These are phyloP conservation scores for Elsinoe perseae DNA, from an alignment of 2,329 filamentous ascomycete genomes.

Conservation along the genomic window DNA sequence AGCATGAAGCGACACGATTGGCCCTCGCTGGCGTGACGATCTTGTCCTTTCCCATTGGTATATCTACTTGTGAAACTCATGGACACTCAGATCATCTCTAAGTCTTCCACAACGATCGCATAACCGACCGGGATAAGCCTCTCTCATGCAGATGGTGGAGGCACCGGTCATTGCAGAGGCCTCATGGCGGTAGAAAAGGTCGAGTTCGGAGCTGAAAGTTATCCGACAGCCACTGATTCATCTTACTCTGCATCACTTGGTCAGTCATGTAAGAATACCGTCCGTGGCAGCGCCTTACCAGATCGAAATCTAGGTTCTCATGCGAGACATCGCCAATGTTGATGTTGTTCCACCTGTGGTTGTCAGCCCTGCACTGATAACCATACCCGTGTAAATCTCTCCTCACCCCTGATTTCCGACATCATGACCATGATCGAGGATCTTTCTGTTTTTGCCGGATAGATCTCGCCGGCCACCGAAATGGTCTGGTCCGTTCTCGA, in stretches of 20 bases:
- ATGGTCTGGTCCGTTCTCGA: slow-evolving; percentile 4
- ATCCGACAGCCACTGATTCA: neutral
- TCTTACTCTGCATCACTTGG: neutral
- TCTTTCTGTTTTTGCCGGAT: neutral
- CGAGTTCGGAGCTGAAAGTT: neutral
- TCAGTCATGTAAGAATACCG: neutral
- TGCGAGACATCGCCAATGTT: neutral
- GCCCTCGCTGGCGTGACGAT: neutral
- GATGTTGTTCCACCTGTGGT: slow-evolving; percentile 1
- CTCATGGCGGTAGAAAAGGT: neutral
- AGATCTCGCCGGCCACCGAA: slow-evolving; percentile 1
- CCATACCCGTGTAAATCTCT: too few relatives aligned
- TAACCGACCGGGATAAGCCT: neutral
- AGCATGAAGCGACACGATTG: neutral
- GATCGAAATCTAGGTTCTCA: neutral
- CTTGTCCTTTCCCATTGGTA: slow-evolving; percentile 1
- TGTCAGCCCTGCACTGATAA: neutral
- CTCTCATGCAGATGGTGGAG: neutral
- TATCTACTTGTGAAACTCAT: neutral
- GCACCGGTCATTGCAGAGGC: neutral
- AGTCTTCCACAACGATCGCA: neutral
- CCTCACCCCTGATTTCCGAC: neutral
- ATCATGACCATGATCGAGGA: neutral
- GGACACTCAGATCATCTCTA: slow-evolving; percentile 1
- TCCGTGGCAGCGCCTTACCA: neutral